These are phyloP conservation scores for Cryptococcus sp. DNA, from an alignment of 1,284 basidiomycete genomes.

Conservation along the genomic window DNA sequence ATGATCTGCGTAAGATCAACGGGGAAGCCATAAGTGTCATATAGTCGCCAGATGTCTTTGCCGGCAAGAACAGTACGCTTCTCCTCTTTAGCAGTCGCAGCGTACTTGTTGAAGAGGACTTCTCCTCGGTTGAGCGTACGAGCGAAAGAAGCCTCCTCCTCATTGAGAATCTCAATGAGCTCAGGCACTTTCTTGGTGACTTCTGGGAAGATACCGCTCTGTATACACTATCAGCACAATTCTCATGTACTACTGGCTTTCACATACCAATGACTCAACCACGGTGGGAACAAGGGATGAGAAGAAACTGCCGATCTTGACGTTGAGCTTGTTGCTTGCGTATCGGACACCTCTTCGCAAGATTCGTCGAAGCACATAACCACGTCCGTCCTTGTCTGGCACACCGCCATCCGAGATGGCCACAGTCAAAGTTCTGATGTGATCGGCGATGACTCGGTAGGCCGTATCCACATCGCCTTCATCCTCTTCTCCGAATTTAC, in stretches of 20 bases:
- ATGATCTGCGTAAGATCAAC: constrained; percentile 95
- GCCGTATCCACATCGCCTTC: constrained; percentile 94
- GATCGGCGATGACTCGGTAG: constrained; percentile 95
- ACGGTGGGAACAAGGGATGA: constrained; percentile 87
- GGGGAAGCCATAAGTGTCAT: constrained; percentile 98
- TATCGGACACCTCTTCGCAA: constrained; percentile 89
- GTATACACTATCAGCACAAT: constrained; percentile 1
- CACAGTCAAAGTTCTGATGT: constrained; percentile 92
- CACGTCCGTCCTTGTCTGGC: constrained; percentile 93
- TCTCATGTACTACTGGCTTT: background rate
- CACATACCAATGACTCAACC: constrained; percentile 78
- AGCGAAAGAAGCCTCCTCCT: constrained; percentile 97
- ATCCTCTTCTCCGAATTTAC: constrained; percentile 92
- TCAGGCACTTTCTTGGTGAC: constrained; percentile 79
- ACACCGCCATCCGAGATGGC: constrained; percentile 95
- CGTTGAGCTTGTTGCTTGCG: constrained; percentile 92
- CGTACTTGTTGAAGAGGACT: constrained; percentile 92
- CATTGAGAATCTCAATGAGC: constrained; percentile 92
- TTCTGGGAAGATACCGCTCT: constrained; percentile 92
- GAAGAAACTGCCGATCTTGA: constrained; percentile 94
- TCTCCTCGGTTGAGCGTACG: constrained; percentile 95
- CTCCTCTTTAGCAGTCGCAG: constrained; percentile 66
- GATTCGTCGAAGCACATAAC: constrained; percentile 92
- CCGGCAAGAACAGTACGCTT: constrained; percentile 74
- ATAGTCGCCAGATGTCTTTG: constrained; percentile 93